Evolutionary conservation across 768 basidiomycete genomes (phyloP), one percentile per base, ranked within the genome.

Genomic region (Panellus pusillus): DNA sequence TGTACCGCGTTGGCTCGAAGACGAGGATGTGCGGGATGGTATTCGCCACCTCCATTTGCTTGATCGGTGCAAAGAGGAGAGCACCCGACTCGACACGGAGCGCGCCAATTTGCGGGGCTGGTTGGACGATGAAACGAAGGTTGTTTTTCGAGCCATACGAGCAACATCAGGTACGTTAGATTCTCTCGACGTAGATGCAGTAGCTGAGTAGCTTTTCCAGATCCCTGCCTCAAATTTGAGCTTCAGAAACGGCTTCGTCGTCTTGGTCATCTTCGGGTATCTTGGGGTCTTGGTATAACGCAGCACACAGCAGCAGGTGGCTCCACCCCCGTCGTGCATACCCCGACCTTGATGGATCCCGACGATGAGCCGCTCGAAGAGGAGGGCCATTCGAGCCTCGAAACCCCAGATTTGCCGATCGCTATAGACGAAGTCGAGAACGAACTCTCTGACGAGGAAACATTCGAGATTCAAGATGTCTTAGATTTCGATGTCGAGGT

Each of bases 1-100:
- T 8, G 40, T 60, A 0, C 71, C 65, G 13, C 47, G 43, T 6
- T 77, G 75, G 74, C 63, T 74, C 0, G 61, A 67, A 15, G 69
- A 76, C 42, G 15, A 44, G 1, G 54, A 64, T 9, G 63, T 72
- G 2, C 66, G 63, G 1, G 47, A 62, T 0, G 68, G 72, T 0
- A 76, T 76, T 4, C 55, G 52, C 0, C 14, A 9, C 15, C 44
- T 66, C 28, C 65, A 62, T 13, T 38, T 47, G 9, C 12, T 13
- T 0, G 58, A 64, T 36, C 41, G 49, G n/a, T 66, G 65, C 39
- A 9, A 9, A 3, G 68, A 69, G 39, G 66, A 68, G 47, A 42
- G 28, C 14, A 9, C 11, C 1, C 51, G 57, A 1, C 48, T 69
- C 1, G 52, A 54, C 2, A 9, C 39, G 0, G 64, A 69, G 42